Evolutionary conservation across 106 monocot species (phyloP), one percentile per base, ranked within the genome.

Genomic region (Chionographis japonica): DNA sequence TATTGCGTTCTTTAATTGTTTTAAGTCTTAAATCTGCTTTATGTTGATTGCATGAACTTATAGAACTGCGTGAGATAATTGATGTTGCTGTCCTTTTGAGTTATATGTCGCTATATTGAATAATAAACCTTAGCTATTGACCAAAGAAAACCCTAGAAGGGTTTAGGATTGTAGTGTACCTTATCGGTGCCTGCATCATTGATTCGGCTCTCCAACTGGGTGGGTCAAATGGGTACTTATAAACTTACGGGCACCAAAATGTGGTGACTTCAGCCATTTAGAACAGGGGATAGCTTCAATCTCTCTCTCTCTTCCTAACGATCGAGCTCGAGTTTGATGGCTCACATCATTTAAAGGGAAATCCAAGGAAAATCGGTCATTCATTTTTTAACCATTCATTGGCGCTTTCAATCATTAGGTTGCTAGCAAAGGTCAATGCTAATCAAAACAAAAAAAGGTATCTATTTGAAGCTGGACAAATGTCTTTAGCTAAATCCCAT

Each of bases 321-420:
- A 16, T 59, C 3, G 58, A 59, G 58, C 9, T 10, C 58, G 58
- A 59, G 58, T 59, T 59, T 59, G 58, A 46, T 2, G 2, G 46
- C 46, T 46, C 36, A 3, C 58, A 59, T 59, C 58, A 59, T 16
- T 59, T 59, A 15, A 59, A 59, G 58, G 58, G 3, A 15, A 59
- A 59, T 46, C 46, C 46, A 46, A 46, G 2, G 46, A 46, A 0
- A 2, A 46, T 46, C 46, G 58, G 58, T 59, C 16, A 36, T 46
- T 59, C 58, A 59, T 59, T 59, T 59, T 59, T 59, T 11, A 59
- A 59, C 58, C 58, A 59, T 59, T 59, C 3, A 59, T 59, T 59
- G 18, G 46, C 46, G 46, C 46, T 46, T 59, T 59, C 58, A 59
- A 59, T 59, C 14, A 59, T 59, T 9, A 6, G 58, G 58, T 59